A percentile compares a stretch with the other conserved stretches of the same genome.
Conservation (phyloP, 164 flowering plant species). For the Hamamelis virginiana region DNA sequence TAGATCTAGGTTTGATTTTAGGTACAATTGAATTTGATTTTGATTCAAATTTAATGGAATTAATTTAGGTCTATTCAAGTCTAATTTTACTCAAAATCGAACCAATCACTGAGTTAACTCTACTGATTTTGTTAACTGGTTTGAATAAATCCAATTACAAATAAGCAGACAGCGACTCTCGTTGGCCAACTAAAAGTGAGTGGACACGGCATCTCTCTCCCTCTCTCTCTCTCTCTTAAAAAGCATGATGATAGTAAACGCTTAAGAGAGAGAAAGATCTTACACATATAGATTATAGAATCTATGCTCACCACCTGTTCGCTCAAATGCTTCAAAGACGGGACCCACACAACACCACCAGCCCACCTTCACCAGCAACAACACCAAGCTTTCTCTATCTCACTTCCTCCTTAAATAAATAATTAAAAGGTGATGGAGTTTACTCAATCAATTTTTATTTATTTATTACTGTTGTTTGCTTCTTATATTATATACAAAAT, state of each 20-base stretch:
- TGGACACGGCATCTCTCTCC: slow-evolving; percentile 27
- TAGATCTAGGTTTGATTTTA: too few species aligned
- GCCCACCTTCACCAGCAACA: not conserved
- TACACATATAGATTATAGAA: slow-evolving; percentile 8
- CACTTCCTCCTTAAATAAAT: slow-evolving; percentile 6
- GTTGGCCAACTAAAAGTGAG: slow-evolving; percentile 14
- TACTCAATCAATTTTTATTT: not conserved
- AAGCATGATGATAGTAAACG: not conserved
- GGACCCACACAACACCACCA: slow-evolving; percentile 11
- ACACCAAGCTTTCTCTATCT: not conserved
- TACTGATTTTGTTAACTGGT: not conserved
- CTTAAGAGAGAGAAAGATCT: too few species aligned
- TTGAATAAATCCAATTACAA: slow-evolving; percentile 1
- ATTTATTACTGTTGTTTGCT: not conserved
- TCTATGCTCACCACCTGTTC: slow-evolving; percentile 20
- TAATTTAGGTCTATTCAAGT: too few species aligned
- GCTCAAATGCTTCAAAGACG: slow-evolving; percentile 5
- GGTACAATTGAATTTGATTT: too few species aligned
- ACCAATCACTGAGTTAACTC: not conserved
- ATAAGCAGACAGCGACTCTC: slow-evolving; percentile 17
- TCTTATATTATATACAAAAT: not conserved
- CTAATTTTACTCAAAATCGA: too few species aligned
- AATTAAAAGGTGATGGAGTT: not conserved
- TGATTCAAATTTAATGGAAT: too few species aligned
- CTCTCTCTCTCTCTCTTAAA: not conserved